phyloP scores from a whole-genome alignment of 2,329 filamentous ascomycete genomes.

The Sclerotinia subarctica region DNA sequence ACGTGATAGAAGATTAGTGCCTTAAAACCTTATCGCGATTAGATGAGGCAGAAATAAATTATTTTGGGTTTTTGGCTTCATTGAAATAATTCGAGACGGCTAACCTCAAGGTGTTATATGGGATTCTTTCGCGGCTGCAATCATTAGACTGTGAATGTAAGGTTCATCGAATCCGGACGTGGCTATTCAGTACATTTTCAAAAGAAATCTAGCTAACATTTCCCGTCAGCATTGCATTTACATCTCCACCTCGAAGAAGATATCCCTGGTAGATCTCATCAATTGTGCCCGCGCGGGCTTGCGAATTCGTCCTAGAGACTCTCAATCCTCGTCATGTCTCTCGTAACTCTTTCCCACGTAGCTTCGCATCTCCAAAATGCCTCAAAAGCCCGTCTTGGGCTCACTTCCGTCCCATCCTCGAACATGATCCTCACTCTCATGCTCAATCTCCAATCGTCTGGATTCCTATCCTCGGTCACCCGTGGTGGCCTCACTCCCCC shows the following conservation, averaged over 20 bases:
- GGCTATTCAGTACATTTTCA: neutral
- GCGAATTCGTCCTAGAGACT: conserved; percentile 19
- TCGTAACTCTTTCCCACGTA: conserved; percentile 66
- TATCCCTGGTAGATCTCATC: conserved; percentile 12
- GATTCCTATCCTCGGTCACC: conserved; percentile 66
- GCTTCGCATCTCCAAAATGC: conserved; percentile 74
- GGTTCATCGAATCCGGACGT: neutral
- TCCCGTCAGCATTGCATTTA: neutral
- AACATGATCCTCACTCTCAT: conserved; percentile 63
- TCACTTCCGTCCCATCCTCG: conserved; percentile 66
- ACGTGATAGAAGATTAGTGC: conserved; percentile 7
- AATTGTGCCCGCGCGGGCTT: conserved; percentile 33
- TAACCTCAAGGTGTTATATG: neutral
- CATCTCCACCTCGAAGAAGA: conserved; percentile 7
- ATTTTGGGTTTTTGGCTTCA: conserved; percentile 14
- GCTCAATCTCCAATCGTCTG: conserved; percentile 64
- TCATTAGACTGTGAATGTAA: neutral
- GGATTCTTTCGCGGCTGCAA: neutral
- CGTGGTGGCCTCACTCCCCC: conserved; percentile 60
- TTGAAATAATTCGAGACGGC: neutral
- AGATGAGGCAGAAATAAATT: conserved; percentile 22
- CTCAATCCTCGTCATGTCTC: conserved; percentile 53
- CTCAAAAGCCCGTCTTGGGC: conserved; percentile 63
- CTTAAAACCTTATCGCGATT: conserved; percentile 17
- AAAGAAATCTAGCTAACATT: neutral